Evolutionary conservation across 1,284 basidiomycete genomes (phyloP), one percentile per base, ranked within the genome.

Genomic region (Pseudozyma thailandica): DNA sequence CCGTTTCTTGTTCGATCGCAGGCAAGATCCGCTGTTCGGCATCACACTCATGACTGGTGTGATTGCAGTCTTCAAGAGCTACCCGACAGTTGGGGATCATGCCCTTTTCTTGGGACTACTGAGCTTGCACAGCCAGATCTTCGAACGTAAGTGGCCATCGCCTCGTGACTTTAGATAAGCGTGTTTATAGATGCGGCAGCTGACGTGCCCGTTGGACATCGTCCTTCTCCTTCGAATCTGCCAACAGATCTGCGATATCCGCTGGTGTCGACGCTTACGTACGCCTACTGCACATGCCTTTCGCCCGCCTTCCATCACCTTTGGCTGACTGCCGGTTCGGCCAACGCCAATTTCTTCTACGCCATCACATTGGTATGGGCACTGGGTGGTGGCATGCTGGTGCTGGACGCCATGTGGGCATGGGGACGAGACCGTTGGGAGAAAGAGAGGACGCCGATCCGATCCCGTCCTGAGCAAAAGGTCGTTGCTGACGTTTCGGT

Each of bases 261-360:
- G 0, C 89, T 97, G 55, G 90, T 96, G 35, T 92, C 93, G 1
- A 85, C 89, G 6, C 87, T 94, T 35, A 87, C 94, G 2, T 91
- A 94, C 72, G 85, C 92, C 1, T 94, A 98, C 80, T 89, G 94
- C 0, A 86, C 89, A 0, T 87, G 94, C 21, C 89, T 98, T 10
- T 87, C 98, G 56, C 94, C 94, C 0, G 86, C 96, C 16, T 94
- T 98, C 83, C 89, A 96, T 78, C 88, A 93, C 63, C 86, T 98
- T 4, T 98, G 96, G 95, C 87, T 98, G 5, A 86, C 87, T 8
- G 91, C 93, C 48, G 94, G 94, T 0, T 92, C 93, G 6, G 95
- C 94, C 1, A 98, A 98, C 79, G 94, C 95, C 42, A 98, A 98
- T 83, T 99, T 98, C 84, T 98, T 93, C 85, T 98, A 97, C 80